Conservation (phyloP, 208 protist species). For the Crithidia acanthocephali region DNA sequence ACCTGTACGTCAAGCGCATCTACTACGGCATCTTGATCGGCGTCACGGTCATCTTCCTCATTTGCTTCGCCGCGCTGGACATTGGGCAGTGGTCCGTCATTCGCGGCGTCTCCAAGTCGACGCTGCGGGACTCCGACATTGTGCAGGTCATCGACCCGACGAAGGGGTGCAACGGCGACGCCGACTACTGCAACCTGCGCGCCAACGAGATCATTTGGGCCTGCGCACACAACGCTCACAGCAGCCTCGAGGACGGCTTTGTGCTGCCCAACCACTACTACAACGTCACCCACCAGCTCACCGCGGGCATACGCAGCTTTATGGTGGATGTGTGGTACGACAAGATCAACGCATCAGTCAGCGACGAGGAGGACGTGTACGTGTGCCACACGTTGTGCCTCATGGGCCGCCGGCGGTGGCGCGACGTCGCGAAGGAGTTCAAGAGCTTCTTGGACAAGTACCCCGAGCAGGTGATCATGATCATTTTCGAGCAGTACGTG, state of each 20-base stretch:
- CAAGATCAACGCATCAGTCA: conserved; percentile 31
- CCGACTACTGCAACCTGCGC: conserved; percentile 36
- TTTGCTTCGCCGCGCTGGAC: conserved; percentile 34
- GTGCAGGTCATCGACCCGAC: conserved; percentile 41
- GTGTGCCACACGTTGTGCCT: conserved; percentile 41
- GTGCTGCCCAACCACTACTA: conserved; percentile 51
- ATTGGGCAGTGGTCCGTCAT: conserved; percentile 23
- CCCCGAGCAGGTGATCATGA: conserved; percentile 40
- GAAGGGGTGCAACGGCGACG: conserved; percentile 38
- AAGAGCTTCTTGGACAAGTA: conserved; percentile 36
- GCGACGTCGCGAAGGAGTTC: conserved; percentile 23
- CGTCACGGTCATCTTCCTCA: conserved; percentile 29
- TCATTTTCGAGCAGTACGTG: conserved; percentile 51
- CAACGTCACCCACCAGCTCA: conserved; percentile 46
- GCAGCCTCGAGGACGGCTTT: conserved; percentile 48
- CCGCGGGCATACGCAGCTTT: conserved; percentile 44
- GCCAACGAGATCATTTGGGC: conserved; percentile 46
- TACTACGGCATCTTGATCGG: conserved; percentile 23
- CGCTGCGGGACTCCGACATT: conserved; percentile 9
- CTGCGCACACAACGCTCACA: conserved; percentile 47
- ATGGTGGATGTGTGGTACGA: conserved; percentile 59
- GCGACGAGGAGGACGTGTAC: conserved; percentile 39
- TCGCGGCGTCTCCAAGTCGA: not conserved
- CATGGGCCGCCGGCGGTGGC: conserved; percentile 28
- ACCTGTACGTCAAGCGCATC: conserved; percentile 35